These are phyloP conservation scores for Uronychia setigera DNA, from an alignment of 73 alveolate genomes.

Conservation along the genomic window DNA sequence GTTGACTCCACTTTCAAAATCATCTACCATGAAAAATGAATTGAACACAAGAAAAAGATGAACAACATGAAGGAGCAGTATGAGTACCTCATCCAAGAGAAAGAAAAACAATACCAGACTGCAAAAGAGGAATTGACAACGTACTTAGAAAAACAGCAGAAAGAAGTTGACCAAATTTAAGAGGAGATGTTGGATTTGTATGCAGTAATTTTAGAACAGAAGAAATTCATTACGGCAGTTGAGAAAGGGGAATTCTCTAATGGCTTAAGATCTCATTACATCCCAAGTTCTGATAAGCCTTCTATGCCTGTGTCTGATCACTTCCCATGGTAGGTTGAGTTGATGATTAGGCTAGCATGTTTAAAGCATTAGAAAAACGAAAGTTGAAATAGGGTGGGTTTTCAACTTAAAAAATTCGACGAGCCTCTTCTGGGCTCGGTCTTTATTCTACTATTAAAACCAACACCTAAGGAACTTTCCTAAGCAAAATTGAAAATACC, in stretches of 20 bases:
- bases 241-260: neutral
- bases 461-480: too few species aligned
- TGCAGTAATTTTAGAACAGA: neutral
- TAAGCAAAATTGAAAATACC: too few species aligned
- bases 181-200: neutral
- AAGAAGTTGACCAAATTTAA: neutral
- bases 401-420: too few species aligned
- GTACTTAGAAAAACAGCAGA: neutral
- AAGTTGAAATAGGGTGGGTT: neutral
- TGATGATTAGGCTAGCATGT: neutral
- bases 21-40: neutral
- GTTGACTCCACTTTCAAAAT: neutral
- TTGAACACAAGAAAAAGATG: neutral
- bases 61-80: constrained; percentile 11
- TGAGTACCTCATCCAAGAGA: neutral
- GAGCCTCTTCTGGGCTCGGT: too few species aligned
- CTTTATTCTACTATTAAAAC: too few species aligned
- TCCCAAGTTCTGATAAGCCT: neutral
- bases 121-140: neutral
- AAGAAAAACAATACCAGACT: neutral
- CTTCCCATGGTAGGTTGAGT: neutral
- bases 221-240: neutral
- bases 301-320: neutral
- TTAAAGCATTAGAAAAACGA: neutral
- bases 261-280: neutral